These are phyloP conservation scores for Schwanniomyces etchellsii DNA, from an alignment of 1,139 yeast genomes.

Conservation along the genomic window DNA sequence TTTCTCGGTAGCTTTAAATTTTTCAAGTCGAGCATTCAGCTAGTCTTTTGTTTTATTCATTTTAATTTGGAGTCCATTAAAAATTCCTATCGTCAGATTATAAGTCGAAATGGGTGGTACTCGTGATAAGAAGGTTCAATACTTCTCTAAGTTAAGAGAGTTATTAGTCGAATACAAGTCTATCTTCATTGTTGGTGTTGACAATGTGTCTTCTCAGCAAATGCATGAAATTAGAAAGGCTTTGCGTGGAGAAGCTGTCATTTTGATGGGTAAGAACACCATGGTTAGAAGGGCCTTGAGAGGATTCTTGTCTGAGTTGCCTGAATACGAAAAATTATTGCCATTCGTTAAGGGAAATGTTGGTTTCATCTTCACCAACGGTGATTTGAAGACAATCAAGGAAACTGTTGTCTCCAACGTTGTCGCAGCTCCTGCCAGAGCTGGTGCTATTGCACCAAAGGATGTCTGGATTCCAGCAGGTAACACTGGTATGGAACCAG, in stretches of 20 bases:
- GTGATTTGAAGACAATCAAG: slow-evolving; percentile 87
- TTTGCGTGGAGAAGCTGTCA: slow-evolving; percentile 90
- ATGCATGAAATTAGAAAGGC: slow-evolving; percentile 99
- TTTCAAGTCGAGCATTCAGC: background rate
- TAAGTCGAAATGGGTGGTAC: slow-evolving; percentile 99
- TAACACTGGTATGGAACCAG: slow-evolving; percentile 99
- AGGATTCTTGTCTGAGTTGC: slow-evolving; percentile 88
- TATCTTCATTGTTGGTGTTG: slow-evolving; percentile 97
- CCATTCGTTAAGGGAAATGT: slow-evolving; percentile 97
- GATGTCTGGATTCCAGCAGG: slow-evolving; percentile 98
- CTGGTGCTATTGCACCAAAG: slow-evolving; percentile 98
- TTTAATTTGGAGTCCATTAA: slow-evolving; percentile 55
- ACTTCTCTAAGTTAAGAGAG: slow-evolving; percentile 92
- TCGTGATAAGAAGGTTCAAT: slow-evolving; percentile 95
- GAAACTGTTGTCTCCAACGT: slow-evolving; percentile 83
- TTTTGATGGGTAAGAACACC: slow-evolving; percentile 99
- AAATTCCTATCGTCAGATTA: slow-evolving; percentile 82
- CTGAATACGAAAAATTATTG: slow-evolving; percentile 92
- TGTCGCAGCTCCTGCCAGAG: slow-evolving; percentile 99
- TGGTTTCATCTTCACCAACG: slow-evolving; percentile 99
- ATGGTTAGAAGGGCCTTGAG: slow-evolving; percentile 99
- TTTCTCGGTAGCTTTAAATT: too few relatives aligned
- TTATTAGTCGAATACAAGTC: slow-evolving; percentile 96
- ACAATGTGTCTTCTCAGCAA: slow-evolving; percentile 99
- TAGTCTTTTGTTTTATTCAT: slow-evolving; percentile 1